phyloP scores from a whole-genome alignment of 1,284 basidiomycete species.

The Cutaneotrichosporon sp. region DNA sequence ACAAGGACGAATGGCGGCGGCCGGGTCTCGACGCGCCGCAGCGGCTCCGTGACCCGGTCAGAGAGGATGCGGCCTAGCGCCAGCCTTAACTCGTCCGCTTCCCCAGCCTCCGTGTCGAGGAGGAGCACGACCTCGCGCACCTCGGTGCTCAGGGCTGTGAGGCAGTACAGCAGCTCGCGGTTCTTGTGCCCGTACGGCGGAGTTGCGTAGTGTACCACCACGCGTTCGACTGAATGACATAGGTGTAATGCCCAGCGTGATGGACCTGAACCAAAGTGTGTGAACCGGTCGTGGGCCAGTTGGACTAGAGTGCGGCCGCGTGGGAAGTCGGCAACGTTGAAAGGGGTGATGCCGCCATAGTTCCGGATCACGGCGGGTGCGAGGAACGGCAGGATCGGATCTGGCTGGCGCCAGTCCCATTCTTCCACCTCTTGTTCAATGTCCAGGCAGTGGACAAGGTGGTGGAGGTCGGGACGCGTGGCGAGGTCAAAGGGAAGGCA shows the following conservation, averaged over 20 bases:
- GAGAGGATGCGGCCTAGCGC: neutral
- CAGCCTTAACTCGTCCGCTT: neutral
- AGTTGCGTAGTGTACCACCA: neutral
- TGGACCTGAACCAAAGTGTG: neutral
- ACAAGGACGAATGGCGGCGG: neutral
- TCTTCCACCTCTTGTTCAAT: neutral
- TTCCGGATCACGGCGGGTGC: neutral
- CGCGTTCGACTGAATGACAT: constrained; percentile 4
- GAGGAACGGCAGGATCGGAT: neutral
- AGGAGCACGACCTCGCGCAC: constrained; percentile 8
- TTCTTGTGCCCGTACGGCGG: neutral
- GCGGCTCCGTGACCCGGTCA: neutral
- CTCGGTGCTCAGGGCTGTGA: neutral
- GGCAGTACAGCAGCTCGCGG: constrained; percentile 4
- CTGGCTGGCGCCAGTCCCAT: neutral
- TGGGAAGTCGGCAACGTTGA: neutral
- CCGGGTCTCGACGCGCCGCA: neutral
- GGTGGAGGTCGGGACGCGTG: neutral
- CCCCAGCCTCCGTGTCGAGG: neutral
- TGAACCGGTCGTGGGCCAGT: neutral
- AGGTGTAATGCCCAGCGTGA: constrained; percentile 1
- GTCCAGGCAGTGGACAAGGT: neutral
- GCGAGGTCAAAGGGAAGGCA: neutral
- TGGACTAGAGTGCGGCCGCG: neutral
- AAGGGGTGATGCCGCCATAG: constrained; percentile 1